Evolutionary conservation across 441 rosid species (phyloP).

Genomic region (Capsella rubella): DNA sequence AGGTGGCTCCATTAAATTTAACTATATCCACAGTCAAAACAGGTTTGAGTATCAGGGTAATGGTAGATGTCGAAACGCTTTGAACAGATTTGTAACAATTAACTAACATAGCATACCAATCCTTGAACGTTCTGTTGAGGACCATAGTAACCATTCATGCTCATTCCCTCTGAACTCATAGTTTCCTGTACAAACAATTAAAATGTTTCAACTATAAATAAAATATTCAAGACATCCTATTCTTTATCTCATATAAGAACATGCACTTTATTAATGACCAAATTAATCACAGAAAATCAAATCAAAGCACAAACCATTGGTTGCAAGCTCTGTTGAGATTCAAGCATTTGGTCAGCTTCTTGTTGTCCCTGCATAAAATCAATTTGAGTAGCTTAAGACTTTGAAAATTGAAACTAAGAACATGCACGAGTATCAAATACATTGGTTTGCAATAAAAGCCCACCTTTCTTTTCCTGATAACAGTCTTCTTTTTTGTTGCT

Average conservation of each 20-base stretch:
- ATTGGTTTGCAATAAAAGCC: not conserved
- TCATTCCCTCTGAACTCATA: constrained; percentile 54
- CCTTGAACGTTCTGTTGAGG: constrained; percentile 68
- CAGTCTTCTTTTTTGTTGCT: constrained; percentile 58
- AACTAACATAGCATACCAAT: constrained; percentile 49
- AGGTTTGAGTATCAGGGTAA: constrained; percentile 22
- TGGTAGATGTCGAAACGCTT: constrained; percentile 2
- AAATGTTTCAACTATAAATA: not conserved
- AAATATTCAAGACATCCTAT: constrained; percentile 2
- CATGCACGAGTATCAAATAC: not conserved
- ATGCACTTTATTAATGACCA: not conserved
- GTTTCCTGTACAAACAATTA: constrained; percentile 50
- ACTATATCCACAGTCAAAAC: constrained; percentile 49
- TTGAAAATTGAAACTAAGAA: constrained; percentile 12
- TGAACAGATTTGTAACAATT: not conserved
- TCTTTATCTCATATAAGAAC: not conserved
- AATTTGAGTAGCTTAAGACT: constrained; percentile 25
- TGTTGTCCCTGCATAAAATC: constrained; percentile 52
- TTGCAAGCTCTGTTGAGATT: constrained; percentile 59
- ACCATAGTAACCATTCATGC: constrained; percentile 59
- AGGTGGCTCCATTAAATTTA: constrained; percentile 75
- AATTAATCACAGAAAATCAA: not conserved
- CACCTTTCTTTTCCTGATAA: constrained; percentile 62
- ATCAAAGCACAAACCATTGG: constrained; percentile 54
- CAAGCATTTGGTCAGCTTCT: constrained; percentile 51